phyloP scores from a whole-genome alignment of 2,329 filamentous ascomycete genomes.

The Trichoderma koningiopsis region DNA sequence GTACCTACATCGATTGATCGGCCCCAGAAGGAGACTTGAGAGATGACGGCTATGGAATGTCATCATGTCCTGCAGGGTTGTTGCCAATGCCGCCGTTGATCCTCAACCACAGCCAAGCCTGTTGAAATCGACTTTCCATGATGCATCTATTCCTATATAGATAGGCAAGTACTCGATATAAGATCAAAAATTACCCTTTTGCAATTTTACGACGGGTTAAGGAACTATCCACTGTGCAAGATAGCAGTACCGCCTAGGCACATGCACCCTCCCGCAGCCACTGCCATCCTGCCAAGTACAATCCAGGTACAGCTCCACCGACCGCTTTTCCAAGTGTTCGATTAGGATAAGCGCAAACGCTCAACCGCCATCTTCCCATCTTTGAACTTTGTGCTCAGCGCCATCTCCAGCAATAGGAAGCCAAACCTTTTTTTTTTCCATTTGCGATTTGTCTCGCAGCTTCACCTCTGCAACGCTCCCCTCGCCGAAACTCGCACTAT shows the following conservation, averaged over 20 bases:
- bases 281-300: neutral
- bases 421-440: neutral
- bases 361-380: slow-evolving; percentile 16
- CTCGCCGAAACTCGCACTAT: neutral
- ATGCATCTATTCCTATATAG: neutral
- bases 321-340: neutral
- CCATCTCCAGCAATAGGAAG: neutral
- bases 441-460: neutral
- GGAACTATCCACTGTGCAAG: neutral
- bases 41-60: neutral
- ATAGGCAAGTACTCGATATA: too few species aligned
- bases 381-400: slow-evolving; percentile 10
- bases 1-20: neutral
- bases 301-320: slow-evolving; percentile 23
- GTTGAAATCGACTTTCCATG: neutral
- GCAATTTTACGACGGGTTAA: too few species aligned
- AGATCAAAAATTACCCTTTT: too few species aligned
- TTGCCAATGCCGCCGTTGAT: neutral
- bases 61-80: neutral
- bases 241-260: neutral
- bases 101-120: neutral
- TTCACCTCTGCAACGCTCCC: neutral
- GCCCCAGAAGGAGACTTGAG: neutral
- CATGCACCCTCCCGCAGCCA: slow-evolving; percentile 9
- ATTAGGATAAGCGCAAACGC: slow-evolving; percentile 22